Percentiles rank a stretch among this genome's conserved stretches.
Evolutionary conservation across 768 basidiomycete species (phyloP).

Genomic region (Imleria badia): DNA sequence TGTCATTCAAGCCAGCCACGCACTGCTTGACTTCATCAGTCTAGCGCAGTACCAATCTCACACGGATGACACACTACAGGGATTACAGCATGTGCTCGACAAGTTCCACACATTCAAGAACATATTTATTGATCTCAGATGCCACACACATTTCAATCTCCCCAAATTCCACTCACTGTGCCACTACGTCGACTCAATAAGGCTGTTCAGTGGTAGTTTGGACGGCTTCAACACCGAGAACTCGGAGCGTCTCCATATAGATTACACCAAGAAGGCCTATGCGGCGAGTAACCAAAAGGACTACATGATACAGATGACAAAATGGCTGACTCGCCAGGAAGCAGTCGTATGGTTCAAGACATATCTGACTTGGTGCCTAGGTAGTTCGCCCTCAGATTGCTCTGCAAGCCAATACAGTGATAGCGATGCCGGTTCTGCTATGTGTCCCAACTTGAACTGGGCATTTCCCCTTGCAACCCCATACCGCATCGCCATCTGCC

Average conservation of each 20-base stretch:
- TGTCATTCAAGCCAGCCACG: background rate
- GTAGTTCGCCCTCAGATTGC: too few species aligned
- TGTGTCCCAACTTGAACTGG: too few species aligned
- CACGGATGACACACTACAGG: background rate
- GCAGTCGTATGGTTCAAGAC: background rate
- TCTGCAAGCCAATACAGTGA: too few species aligned
- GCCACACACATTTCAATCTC: background rate
- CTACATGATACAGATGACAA: background rate
- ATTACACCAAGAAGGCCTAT: background rate
- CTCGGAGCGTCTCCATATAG: background rate
- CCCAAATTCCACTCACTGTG: background rate
- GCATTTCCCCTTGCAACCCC: too few species aligned
- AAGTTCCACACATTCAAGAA: background rate
- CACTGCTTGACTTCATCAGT: background rate
- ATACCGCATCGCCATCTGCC: too few species aligned
- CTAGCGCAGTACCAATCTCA: background rate
- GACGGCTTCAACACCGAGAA: background rate
- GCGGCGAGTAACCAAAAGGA: background rate
- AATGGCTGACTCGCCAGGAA: background rate
- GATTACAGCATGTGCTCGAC: background rate
- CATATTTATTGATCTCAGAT: background rate
- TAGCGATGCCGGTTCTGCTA: too few species aligned
- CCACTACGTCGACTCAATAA: background rate
- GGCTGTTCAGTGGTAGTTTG: background rate
- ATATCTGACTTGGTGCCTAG: too few species aligned